phyloP scores from a whole-genome alignment of 176 grass and related monocot genomes.

The Triticum timopheevii region DNA sequence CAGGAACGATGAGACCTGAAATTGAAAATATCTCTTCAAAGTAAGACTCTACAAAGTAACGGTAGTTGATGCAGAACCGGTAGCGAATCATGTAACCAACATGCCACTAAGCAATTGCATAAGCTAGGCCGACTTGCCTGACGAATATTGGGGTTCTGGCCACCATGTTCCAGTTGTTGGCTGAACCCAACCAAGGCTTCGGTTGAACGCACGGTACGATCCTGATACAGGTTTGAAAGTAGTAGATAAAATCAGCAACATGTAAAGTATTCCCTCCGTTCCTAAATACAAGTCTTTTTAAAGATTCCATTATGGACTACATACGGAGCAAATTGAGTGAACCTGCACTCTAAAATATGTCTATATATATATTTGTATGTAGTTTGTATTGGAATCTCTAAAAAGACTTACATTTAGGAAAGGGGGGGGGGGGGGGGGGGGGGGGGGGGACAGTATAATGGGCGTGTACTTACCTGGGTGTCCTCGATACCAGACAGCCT shows the following conservation, averaged over 20 bases:
- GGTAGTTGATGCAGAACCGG: background rate
- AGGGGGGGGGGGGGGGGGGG: too few species aligned
- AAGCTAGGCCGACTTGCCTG: constrained; percentile 39
- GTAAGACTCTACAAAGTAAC: background rate
- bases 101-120: background rate
- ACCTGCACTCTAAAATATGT: too few species aligned
- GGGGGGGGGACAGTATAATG: background rate
- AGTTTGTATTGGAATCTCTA: too few species aligned
- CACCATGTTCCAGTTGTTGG: constrained; percentile 36
- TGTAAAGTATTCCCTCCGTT: background rate
- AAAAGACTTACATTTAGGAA: too few species aligned
- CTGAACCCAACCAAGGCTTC: constrained; percentile 55
- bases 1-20: constrained; percentile 14
- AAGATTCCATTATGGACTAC: too few species aligned
- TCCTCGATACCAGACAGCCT: constrained; percentile 56
- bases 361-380: too few species aligned
- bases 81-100: background rate
- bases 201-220: constrained; percentile 55
- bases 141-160: constrained; percentile 13
- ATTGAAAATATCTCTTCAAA: constrained; percentile 1
- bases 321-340: too few species aligned
- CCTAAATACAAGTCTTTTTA: too few species aligned
- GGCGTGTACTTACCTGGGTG: constrained; percentile 56
- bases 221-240: constrained; percentile 28
- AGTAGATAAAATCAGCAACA: background rate